These are phyloP conservation scores for Trametes pubescens DNA, from an alignment of 1,284 basidiomycete species.

Conservation along the genomic window DNA sequence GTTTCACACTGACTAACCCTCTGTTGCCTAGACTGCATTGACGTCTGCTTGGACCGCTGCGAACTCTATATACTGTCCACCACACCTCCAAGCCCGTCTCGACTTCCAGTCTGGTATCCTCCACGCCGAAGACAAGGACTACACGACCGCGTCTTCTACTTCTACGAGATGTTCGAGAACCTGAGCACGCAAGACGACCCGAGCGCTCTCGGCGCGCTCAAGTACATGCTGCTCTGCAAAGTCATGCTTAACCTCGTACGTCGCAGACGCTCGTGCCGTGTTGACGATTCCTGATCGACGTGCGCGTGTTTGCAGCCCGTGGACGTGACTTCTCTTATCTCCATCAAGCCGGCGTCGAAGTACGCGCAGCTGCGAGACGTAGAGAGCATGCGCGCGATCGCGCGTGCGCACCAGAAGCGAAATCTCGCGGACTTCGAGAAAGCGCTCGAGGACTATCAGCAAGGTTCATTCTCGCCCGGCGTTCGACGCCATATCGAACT, in stretches of 20 bases:
- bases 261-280: constrained; percentile 21
- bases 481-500: too few species aligned
- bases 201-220: constrained; percentile 83
- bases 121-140: constrained; percentile 98
- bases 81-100: constrained; percentile 88
- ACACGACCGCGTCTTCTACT: constrained; percentile 97
- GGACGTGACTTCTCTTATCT: constrained; percentile 88
- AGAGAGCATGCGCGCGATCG: constrained; percentile 95
- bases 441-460: constrained; percentile 87
- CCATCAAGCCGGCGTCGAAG: constrained; percentile 88
- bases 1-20: background rate
- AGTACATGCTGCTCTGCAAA: constrained; percentile 98
- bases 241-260: constrained; percentile 95
- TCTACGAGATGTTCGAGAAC: constrained; percentile 95
- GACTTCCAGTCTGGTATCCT: constrained; percentile 94
- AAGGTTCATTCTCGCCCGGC: constrained; percentile 59
- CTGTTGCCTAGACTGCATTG: constrained; percentile 74
- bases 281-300: constrained; percentile 1
- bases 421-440: constrained; percentile 92
- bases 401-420: constrained; percentile 91
- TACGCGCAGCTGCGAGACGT: constrained; percentile 87
- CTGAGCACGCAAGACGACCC: constrained; percentile 79
- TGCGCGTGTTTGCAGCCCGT: constrained; percentile 69
- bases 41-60: constrained; percentile 95
- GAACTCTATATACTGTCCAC: constrained; percentile 98